Conservation (phyloP, 177 flowering plant species). For the Telopea speciosissima region DNA sequence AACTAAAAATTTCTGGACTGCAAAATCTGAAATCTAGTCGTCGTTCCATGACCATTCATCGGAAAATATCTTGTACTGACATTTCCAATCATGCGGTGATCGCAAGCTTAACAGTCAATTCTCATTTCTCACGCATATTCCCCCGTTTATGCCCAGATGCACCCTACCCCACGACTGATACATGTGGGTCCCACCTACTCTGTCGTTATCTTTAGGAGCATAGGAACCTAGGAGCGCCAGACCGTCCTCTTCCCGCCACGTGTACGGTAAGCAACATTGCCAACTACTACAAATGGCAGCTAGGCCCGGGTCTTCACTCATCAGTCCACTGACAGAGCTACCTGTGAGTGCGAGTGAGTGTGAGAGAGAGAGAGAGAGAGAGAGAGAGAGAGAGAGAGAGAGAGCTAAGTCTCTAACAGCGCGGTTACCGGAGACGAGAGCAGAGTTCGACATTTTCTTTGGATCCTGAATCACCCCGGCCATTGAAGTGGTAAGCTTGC, state of each 20-base stretch:
- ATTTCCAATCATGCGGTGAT: background rate
- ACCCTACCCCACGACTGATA: no score
- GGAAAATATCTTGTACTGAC: background rate
- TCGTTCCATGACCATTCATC: background rate
- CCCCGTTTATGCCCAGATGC: background rate
- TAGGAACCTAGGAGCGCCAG: background rate
- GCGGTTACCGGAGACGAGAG: background rate
- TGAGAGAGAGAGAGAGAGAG: no score
- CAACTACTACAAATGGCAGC: constrained; percentile 8
- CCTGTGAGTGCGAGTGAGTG: no score
- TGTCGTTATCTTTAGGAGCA: background rate
- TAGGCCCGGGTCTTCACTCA: background rate
- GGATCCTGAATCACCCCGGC: background rate
- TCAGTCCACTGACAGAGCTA: no score
- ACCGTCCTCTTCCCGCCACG: background rate
- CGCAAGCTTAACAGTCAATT: background rate
- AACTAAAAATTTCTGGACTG: background rate
- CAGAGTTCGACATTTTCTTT: background rate
- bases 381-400: no score
- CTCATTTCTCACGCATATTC: background rate
- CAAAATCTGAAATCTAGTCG: background rate
- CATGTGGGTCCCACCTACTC: no score
- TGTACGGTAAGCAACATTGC: background rate
- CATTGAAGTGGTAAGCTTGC: background rate
- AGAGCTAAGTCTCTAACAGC: no score